Evolutionary conservation across 306 rosid genomes (phyloP).

Genomic region (Adenanthera pavonina): DNA sequence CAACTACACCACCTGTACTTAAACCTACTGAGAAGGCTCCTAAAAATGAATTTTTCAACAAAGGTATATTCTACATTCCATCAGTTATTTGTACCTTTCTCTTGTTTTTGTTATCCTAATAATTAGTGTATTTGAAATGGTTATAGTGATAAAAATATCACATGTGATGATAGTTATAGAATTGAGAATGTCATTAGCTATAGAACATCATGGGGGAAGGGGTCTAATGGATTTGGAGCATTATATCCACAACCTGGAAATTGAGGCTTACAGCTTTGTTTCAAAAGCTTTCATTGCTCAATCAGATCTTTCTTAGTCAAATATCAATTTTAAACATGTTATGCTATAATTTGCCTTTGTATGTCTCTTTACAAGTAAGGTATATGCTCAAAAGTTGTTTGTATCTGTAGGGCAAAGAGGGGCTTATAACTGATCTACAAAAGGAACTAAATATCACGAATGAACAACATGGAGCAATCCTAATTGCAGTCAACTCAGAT

Average conservation of each 20-base stretch:
- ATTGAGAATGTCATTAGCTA: constrained; percentile 30
- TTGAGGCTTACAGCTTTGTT: constrained; percentile 48
- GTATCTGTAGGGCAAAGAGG: constrained; percentile 51
- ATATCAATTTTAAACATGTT: constrained; percentile 23
- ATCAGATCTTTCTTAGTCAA: constrained; percentile 54
- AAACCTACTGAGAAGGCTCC: constrained; percentile 68
- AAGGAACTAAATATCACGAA: constrained; percentile 53
- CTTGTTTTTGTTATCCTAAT: no score
- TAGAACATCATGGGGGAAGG: constrained; percentile 44
- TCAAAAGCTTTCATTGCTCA: constrained; percentile 56
- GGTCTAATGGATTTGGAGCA: constrained; percentile 36
- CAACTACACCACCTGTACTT: constrained; percentile 63
- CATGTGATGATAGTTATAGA: not conserved
- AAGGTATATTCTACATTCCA: constrained; percentile 54
- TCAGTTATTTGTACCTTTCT: not conserved
- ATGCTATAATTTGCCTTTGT: constrained; percentile 17
- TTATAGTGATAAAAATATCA: no score
- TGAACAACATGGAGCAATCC: constrained; percentile 49
- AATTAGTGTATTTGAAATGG: no score
- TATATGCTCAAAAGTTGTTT: constrained; percentile 1
- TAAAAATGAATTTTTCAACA: constrained; percentile 88
- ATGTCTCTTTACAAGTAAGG: constrained; percentile 7
- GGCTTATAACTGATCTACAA: constrained; percentile 53
- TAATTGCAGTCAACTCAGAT: constrained; percentile 38
- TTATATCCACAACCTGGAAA: constrained; percentile 48